Conservation (phyloP, 768 basidiomycete genomes). For the Phlebiopsis gigantea region DNA sequence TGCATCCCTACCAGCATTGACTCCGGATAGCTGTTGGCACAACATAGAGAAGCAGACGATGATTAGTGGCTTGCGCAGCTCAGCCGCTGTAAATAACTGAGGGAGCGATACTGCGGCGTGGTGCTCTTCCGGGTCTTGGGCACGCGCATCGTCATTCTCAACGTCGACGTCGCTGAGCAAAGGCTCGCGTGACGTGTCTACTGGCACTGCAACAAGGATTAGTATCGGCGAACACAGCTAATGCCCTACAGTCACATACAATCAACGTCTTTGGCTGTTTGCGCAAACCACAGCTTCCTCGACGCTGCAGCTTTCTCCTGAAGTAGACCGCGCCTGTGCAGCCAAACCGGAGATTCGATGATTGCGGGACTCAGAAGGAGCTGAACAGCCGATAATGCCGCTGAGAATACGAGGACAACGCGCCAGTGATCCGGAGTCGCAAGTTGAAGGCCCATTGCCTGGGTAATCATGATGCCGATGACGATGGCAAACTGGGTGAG, state of each 20-base stretch:
- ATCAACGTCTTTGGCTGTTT: slow-evolving; percentile 7
- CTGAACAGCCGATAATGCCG: slow-evolving; percentile 49
- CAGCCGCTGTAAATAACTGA: slow-evolving; percentile 41
- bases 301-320: slow-evolving; percentile 44
- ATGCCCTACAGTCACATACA: neutral
- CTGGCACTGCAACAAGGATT: neutral
- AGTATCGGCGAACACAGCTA: neutral
- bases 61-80: slow-evolving; percentile 56
- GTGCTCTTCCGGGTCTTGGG: slow-evolving; percentile 21
- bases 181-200: slow-evolving; percentile 31
- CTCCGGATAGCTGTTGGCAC: slow-evolving; percentile 80
- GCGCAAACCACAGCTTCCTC: slow-evolving; percentile 48
- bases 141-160: slow-evolving; percentile 18
- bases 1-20: slow-evolving; percentile 60
- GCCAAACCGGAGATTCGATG: slow-evolving; percentile 70
- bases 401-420: slow-evolving; percentile 60
- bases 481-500: slow-evolving; percentile 82
- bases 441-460: slow-evolving; percentile 64
- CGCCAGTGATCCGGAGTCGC: slow-evolving; percentile 73
- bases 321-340: slow-evolving; percentile 42
- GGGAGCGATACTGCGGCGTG: slow-evolving; percentile 42
- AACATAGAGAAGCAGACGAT: slow-evolving; percentile 70
- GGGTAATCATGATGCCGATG: slow-evolving; percentile 82
- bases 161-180: slow-evolving; percentile 31
- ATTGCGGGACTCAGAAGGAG: slow-evolving; percentile 47